Evolutionary conservation across 2,329 filamentous ascomycete genomes (phyloP).

Genomic region (Monosporascus sp.): DNA sequence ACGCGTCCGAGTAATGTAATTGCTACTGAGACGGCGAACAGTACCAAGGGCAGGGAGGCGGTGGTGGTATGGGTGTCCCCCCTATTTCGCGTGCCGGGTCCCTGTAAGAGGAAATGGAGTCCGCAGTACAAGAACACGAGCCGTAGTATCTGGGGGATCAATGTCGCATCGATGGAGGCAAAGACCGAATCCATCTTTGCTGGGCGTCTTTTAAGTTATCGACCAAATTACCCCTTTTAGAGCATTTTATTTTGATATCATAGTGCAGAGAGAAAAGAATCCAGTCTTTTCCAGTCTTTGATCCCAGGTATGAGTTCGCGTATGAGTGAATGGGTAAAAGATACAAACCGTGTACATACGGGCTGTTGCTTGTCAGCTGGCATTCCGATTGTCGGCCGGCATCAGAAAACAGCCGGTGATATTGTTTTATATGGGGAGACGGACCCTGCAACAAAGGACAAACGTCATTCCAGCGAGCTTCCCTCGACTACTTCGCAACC

Average conservation of each 20-base stretch:
- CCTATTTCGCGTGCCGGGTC: neutral
- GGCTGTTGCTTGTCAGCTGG: neutral
- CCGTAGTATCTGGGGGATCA: slow-evolving; percentile 7
- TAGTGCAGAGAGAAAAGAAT: no score
- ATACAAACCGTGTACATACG: neutral
- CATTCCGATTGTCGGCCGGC: neutral
- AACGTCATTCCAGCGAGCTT: neutral
- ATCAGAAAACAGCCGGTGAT: neutral
- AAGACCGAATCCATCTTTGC: slow-evolving; percentile 5
- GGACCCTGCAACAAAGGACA: neutral
- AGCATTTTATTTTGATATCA: no score
- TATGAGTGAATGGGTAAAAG: neutral
- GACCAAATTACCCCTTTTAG: no score
- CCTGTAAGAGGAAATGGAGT: neutral
- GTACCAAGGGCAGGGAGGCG: neutral
- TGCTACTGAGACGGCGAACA: neutral
- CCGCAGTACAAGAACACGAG: slow-evolving; percentile 6
- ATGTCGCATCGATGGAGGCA: slow-evolving; percentile 7
- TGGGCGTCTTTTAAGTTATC: no score
- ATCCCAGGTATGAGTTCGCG: neutral
- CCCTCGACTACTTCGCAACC: slow-evolving; percentile 2
- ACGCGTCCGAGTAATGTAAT: slow-evolving; percentile 18
- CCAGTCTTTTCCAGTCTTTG: neutral
- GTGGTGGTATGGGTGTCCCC: neutral
- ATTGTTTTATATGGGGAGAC: no score